These are phyloP conservation scores for Actinomucor elegans DNA, from an alignment of 371 early-diverging fungal genomes.

Conservation along the genomic window DNA sequence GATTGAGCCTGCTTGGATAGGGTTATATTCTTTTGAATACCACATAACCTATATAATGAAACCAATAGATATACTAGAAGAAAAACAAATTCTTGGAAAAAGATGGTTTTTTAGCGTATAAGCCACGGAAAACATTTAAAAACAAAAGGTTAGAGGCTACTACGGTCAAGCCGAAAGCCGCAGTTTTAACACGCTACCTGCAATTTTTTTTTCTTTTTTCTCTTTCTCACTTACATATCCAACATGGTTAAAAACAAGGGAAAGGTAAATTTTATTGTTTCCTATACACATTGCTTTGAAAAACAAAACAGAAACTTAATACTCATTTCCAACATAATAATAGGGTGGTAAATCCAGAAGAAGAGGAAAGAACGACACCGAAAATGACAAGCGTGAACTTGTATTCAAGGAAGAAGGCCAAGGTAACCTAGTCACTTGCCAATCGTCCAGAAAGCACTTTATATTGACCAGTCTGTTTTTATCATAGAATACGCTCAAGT, in stretches of 20 bases:
- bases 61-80: too few relatives aligned
- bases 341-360: slow-evolving; percentile 97
- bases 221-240: not conserved
- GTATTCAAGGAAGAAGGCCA: slow-evolving; percentile 95
- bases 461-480: too few relatives aligned
- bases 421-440: too few relatives aligned
- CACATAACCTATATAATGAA: slow-evolving; percentile 33
- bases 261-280: slow-evolving; percentile 12
- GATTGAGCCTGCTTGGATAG: slow-evolving; percentile 57
- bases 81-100: too few relatives aligned
- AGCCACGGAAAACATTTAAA: slow-evolving; percentile 14
- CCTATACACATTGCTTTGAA: not conserved
- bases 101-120: too few relatives aligned
- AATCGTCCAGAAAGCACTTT: too few relatives aligned
- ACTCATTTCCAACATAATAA: not conserved
- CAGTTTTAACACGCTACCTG: slow-evolving; percentile 16
- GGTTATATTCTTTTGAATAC: slow-evolving; percentile 55
- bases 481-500: slow-evolving; percentile 93
- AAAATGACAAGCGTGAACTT: slow-evolving; percentile 92
- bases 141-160: not conserved
- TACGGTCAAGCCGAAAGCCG: too few relatives aligned
- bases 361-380: slow-evolving; percentile 97
- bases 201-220: slow-evolving; percentile 14
- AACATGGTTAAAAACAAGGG: slow-evolving; percentile 34
- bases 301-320: too few relatives aligned